Evolutionary conservation across 495 filamentous ascomycete species (phyloP).

Genomic region (Trichodelitschia bisporula): DNA sequence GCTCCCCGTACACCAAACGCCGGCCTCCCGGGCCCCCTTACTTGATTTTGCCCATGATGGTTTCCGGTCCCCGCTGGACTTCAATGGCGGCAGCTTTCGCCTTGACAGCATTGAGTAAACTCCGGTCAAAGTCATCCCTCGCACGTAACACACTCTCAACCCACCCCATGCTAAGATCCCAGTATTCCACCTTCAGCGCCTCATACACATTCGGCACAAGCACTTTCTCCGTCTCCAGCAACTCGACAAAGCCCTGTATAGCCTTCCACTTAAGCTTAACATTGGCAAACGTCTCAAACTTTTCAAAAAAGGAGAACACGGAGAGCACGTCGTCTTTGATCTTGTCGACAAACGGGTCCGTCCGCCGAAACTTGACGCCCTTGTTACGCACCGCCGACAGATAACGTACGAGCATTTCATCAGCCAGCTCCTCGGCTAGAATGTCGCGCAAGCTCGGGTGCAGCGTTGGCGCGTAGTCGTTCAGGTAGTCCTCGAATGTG

Average conservation of each 20-base stretch:
- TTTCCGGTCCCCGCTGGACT: constrained; percentile 54
- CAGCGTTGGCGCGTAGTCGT: constrained; percentile 57
- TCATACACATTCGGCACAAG: constrained; percentile 53
- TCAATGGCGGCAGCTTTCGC: constrained; percentile 62
- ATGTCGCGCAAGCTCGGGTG: constrained; percentile 74
- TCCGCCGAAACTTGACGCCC: constrained; percentile 63
- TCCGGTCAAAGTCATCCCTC: constrained; percentile 80
- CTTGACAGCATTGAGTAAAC: constrained; percentile 71
- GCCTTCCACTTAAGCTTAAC: constrained; percentile 85
- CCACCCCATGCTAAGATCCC: constrained; percentile 89
- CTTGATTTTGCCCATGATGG: constrained; percentile 75
- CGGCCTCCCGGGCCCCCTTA: too few relatives aligned
- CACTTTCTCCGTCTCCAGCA: constrained; percentile 56
- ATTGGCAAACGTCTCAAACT: constrained; percentile 33
- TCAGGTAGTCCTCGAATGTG: constrained; percentile 84
- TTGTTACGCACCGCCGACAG: constrained; percentile 73
- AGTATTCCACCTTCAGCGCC: constrained; percentile 61
- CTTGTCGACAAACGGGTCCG: constrained; percentile 66
- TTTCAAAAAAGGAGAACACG: constrained; percentile 47
- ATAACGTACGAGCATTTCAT: constrained; percentile 70
- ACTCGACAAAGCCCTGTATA: constrained; percentile 48
- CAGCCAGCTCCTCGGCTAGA: constrained; percentile 67
- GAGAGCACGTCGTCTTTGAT: constrained; percentile 74
- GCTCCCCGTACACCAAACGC: too few relatives aligned
- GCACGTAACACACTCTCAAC: constrained; percentile 77